Percentiles rank a stretch among this genome's conserved stretches.
phyloP scores from a whole-genome alignment of 2,329 filamentous ascomycete genomes.

The Diaporthe velutina region DNA sequence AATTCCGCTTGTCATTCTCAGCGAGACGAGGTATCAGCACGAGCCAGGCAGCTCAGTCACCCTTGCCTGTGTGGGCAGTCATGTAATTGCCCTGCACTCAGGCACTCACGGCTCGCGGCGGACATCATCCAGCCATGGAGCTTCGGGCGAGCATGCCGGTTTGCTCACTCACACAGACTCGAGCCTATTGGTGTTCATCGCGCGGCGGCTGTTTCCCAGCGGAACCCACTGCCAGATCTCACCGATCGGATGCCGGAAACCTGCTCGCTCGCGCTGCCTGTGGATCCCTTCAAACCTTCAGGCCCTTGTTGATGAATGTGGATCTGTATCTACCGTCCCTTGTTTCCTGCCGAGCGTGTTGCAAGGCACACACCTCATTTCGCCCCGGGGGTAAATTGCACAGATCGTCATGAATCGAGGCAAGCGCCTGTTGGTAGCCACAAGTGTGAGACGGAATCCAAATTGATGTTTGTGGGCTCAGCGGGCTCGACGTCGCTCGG shows the following conservation, averaged over 20 bases:
- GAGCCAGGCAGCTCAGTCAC: slow-evolving; percentile 2
- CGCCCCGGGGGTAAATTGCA: neutral
- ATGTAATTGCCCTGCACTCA: slow-evolving; percentile 3
- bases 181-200: slow-evolving; percentile 9
- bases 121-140: neutral
- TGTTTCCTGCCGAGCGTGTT: neutral
- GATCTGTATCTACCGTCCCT: neutral
- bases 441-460: slow-evolving; percentile 1
- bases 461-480: neutral
- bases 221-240: slow-evolving; percentile 5
- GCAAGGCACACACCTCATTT: slow-evolving; percentile 3
- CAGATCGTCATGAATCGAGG: neutral
- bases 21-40: slow-evolving; percentile 6
- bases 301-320: slow-evolving; percentile 4
- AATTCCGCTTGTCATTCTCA: slow-evolving; percentile 9
- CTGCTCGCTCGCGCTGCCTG: neutral
- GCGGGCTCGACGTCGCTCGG: neutral
- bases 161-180: neutral
- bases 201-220: neutral
- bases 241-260: slow-evolving; percentile 22
- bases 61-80: neutral
- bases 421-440: neutral
- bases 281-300: slow-evolving; percentile 7
- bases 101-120: neutral
- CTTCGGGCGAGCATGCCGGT: neutral